Conservation (phyloP, 148 eudicot species). For the Diospyros lotus region DNA sequence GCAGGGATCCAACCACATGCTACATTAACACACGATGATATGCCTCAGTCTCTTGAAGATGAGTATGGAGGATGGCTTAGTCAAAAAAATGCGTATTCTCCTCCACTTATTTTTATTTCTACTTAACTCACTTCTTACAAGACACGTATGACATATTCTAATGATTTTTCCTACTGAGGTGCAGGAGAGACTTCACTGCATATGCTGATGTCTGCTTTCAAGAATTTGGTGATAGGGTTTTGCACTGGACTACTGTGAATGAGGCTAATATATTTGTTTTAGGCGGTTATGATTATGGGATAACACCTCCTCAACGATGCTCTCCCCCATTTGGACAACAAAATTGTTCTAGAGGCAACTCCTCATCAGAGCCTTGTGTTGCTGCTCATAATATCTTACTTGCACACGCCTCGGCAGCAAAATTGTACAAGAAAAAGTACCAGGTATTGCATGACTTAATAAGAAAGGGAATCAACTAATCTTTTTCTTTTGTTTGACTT, state of each 20-base stretch:
- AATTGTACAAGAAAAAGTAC: conserved; percentile 33
- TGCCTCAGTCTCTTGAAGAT: conserved; percentile 66
- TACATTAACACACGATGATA: conserved; percentile 49
- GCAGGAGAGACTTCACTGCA: conserved; percentile 55
- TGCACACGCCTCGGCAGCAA: conserved; percentile 51
- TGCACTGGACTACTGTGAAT: conserved; percentile 56
- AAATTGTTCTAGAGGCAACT: conserved; percentile 44
- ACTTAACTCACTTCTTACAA: background rate
- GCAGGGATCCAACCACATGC: conserved; percentile 76
- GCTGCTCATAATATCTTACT: conserved; percentile 54
- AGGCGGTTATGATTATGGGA: conserved; percentile 26
- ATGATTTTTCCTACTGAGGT: background rate
- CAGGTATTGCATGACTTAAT: conserved; percentile 18
- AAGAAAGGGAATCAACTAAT: too few species aligned
- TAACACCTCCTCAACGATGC: conserved; percentile 34
- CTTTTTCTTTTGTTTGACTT: too few species aligned
- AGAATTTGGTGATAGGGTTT: conserved; percentile 61
- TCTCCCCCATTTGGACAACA: conserved; percentile 25
- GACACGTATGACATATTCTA: background rate
- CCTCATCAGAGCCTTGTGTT: conserved; percentile 51
- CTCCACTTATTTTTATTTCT: background rate
- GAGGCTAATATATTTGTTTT: conserved; percentile 32
- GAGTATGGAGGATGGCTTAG: conserved; percentile 69
- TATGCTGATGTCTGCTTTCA: conserved; percentile 69
- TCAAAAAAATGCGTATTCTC: conserved; percentile 38